phyloP scores from a whole-genome alignment of 2,329 filamentous ascomycete genomes.

The Sporothrix brasiliensis region DNA sequence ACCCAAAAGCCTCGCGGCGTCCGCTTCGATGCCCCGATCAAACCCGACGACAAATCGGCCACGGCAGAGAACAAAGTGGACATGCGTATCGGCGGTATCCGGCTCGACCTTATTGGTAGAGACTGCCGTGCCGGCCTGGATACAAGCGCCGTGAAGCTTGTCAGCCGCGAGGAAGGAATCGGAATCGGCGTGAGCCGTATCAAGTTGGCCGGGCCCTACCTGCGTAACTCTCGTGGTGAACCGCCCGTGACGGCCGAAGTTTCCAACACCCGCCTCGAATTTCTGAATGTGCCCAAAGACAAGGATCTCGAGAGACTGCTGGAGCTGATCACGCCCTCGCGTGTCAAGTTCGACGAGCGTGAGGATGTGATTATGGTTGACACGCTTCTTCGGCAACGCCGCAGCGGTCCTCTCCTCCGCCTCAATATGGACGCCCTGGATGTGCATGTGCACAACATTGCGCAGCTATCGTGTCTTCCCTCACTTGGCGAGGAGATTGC shows the following conservation, averaged over 20 bases:
- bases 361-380: slow-evolving; percentile 96
- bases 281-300: slow-evolving; percentile 71
- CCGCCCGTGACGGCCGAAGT: slow-evolving; percentile 67
- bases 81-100: slow-evolving; percentile 72
- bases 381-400: slow-evolving; percentile 80
- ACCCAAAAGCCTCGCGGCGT: slow-evolving; percentile 57
- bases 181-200: slow-evolving; percentile 75
- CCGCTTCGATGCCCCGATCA: slow-evolving; percentile 54
- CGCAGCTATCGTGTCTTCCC: slow-evolving; percentile 68
- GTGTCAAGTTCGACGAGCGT: slow-evolving; percentile 79
- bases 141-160: slow-evolving; percentile 79
- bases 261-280: slow-evolving; percentile 70
- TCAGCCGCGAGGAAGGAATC: slow-evolving; percentile 72
- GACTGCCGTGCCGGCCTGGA: slow-evolving; percentile 74
- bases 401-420: slow-evolving; percentile 81
- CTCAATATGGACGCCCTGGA: slow-evolving; percentile 67
- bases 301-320: slow-evolving; percentile 80
- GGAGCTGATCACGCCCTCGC: slow-evolving; percentile 86
- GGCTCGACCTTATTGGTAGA: slow-evolving; percentile 75
- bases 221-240: slow-evolving; percentile 55
- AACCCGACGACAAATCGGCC: slow-evolving; percentile 53
- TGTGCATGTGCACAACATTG: slow-evolving; percentile 63
- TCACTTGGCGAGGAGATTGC: slow-evolving; percentile 76
- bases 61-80: slow-evolving; percentile 69
- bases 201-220: slow-evolving; percentile 71